Evolutionary conservation across 768 basidiomycete species (phyloP), one percentile per base, ranked within the genome.

Genomic region (Galerina sulciceps): DNA sequence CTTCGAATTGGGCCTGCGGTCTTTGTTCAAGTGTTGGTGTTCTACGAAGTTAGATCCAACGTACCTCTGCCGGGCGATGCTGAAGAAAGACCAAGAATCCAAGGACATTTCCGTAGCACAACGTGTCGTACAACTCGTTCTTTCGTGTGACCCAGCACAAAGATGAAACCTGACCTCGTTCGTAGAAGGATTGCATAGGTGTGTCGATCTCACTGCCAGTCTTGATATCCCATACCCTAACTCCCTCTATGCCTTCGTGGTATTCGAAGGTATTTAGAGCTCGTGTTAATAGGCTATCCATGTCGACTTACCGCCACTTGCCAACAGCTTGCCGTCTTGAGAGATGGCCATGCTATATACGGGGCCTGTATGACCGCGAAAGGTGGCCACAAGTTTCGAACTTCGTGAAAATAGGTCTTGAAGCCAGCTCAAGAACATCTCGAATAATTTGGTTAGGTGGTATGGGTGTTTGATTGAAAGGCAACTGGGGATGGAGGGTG

Each of bases 291-390:
- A 26, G 45, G 13, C 8, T 46, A 31, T 43, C 10, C 20, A 46
- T 31, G 5, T 26, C 2, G 34, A 60, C 61, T 34, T 38, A 63
- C 67, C 65, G 3, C 65, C 63, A 56, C 67, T 68, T 3, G 56
- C 65, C 9, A 68, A 42, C 10, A 66, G 42, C 23, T 60, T 60
- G 37, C 67, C 65, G 18, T 52, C 61, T 4, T 55, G 48, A 4
- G 61, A 68, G 41, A 68, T 50, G 34, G 65, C 65, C 13, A 68
- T 20, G 53, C 57, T 51, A 31, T 55, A 48, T 34, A 66, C 58
- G 14, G 55, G 57, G 11, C 54, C 59, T 1, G 42, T 37, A 47
- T 48, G 65, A 17, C 42, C 53, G 34, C 48, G 49, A 35, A 61
- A 49, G 43, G 58, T 63, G 5, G 42, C 35, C 15, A 56, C 22